Conservation (phyloP, 495 filamentous ascomycete genomes). For the Aspergillus campestris region DNA sequence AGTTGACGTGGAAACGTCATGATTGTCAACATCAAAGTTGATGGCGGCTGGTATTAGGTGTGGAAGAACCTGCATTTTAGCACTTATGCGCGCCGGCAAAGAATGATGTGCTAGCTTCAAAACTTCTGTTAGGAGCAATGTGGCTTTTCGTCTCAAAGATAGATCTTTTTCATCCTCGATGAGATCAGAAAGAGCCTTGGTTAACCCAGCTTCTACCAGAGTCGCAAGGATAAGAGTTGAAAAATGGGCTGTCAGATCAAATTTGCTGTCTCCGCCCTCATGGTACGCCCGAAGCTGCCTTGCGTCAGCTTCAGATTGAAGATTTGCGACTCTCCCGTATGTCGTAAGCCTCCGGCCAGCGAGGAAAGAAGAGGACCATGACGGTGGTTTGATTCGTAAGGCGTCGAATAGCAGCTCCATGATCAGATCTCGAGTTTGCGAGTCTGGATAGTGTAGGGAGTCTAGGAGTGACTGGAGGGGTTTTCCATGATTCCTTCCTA, state of each 20-base stretch:
- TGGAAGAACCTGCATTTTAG: slow-evolving; percentile 74
- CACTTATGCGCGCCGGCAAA: slow-evolving; percentile 69
- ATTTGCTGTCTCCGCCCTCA: slow-evolving; percentile 59
- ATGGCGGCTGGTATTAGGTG: slow-evolving; percentile 70
- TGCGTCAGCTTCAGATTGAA: slow-evolving; percentile 56
- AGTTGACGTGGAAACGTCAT: slow-evolving; percentile 71
- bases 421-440: slow-evolving; percentile 56
- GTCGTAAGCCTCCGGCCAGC: slow-evolving; percentile 89
- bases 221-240: slow-evolving; percentile 82
- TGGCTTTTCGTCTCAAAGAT: slow-evolving; percentile 79
- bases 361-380: slow-evolving; percentile 92
- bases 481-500: slow-evolving; percentile 77
- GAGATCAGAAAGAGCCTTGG: slow-evolving; percentile 56
- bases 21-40: slow-evolving; percentile 57
- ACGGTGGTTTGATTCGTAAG: slow-evolving; percentile 86
- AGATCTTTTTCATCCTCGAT: slow-evolving; percentile 64
- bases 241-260: slow-evolving; percentile 87
- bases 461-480: slow-evolving; percentile 74
- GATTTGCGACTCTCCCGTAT: slow-evolving; percentile 83
- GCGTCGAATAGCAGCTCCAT: slow-evolving; percentile 87
- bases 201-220: slow-evolving; percentile 72
- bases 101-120: slow-evolving; percentile 80
- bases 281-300: slow-evolving; percentile 29
- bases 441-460: slow-evolving; percentile 64
- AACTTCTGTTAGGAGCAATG: slow-evolving; percentile 80